Evolutionary conservation across 164 flowering plant species (phyloP), one percentile per base, ranked within the genome.

Genomic region (Sedum album): DNA sequence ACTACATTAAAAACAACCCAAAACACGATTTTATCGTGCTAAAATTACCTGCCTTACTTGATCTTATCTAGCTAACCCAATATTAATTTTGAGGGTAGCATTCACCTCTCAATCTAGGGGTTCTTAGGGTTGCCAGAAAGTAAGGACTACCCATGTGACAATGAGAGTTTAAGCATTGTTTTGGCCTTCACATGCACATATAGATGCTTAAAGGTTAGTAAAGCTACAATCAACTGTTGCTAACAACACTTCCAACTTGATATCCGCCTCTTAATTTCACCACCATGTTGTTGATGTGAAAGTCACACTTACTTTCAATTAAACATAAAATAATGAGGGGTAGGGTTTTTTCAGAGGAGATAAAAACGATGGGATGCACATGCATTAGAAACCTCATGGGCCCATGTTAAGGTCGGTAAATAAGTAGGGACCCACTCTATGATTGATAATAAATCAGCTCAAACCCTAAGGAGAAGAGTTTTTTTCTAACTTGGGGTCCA

Each of bases 281-380:
- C 48, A 44, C 48, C 11, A 44, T 44, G 48, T 44, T 13, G 17
- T 44, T 44, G 48, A 44, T 44, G 17, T 44, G 48, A 44, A 15
- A 14, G 48, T 44, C 11, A 44, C 48, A 44, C 48, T 44, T 41
- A 41, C 46, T 41, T 41, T 41, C 46, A 7, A 41, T 41, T 41
- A 41, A 41, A 5, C 46, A 41, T 41, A 41, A 41, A 41, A 6
- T 41, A 41, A 41, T 35, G 3, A 35, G 38, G 26, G 26, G 7
- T 41, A 41, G 11, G 46, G 46, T 41, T 41, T 41, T 55, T 55
- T 9, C 61, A 28, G 6, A 55, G 3, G 61, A 55, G 61, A 11
- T 25, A 55, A 57, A 55, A 57, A 28, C 13, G 62, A 57, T 57
- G 62, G 62, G 13, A 26, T 57, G 33, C 62, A 57, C 62, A 57